Conservation (phyloP, 371 early-diverging fungal species). For the Rhizomucor pusillus region DNA sequence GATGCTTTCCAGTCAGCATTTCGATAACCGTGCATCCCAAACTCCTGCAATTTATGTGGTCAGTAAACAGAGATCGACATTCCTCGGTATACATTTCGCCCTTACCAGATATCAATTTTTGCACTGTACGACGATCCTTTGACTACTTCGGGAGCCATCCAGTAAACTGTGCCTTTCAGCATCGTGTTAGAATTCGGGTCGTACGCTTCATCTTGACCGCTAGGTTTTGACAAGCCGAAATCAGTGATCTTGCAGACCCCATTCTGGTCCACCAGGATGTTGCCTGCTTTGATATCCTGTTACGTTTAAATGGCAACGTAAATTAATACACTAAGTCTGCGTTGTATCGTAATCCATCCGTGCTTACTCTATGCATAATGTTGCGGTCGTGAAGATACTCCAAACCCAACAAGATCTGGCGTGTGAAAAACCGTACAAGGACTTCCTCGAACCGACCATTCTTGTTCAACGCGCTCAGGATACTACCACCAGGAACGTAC, state of each 20-base stretch:
- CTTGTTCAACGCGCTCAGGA: slow-evolving; percentile 77
- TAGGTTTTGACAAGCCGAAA: slow-evolving; percentile 97
- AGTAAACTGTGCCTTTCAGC: slow-evolving; percentile 56
- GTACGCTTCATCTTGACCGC: slow-evolving; percentile 48
- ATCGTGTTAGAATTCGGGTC: slow-evolving; percentile 48
- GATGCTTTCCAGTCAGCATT: slow-evolving; percentile 93
- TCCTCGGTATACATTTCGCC: background rate
- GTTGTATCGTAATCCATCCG: background rate
- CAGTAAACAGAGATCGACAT: background rate
- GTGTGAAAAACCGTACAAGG: slow-evolving; percentile 78
- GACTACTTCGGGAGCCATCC: slow-evolving; percentile 88
- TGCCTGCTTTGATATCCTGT: slow-evolving; percentile 93
- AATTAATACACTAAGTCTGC: too few relatives aligned
- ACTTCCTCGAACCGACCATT: slow-evolving; percentile 84
- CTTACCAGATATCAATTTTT: slow-evolving; percentile 77
- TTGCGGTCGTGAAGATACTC: slow-evolving; percentile 92
- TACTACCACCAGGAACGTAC: slow-evolving; percentile 97
- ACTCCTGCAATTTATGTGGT: slow-evolving; percentile 18
- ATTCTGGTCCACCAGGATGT: slow-evolving; percentile 86
- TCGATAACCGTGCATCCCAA: slow-evolving; percentile 95
- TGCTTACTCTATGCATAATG: slow-evolving; percentile 87
- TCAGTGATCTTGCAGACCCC: slow-evolving; percentile 97
- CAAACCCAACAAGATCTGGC: slow-evolving; percentile 92
- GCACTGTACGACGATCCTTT: slow-evolving; percentile 62
- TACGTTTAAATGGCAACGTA: background rate